These are phyloP conservation scores for Erucastrum elatum DNA, from an alignment of 345 rosid genomes.

Conservation along the genomic window DNA sequence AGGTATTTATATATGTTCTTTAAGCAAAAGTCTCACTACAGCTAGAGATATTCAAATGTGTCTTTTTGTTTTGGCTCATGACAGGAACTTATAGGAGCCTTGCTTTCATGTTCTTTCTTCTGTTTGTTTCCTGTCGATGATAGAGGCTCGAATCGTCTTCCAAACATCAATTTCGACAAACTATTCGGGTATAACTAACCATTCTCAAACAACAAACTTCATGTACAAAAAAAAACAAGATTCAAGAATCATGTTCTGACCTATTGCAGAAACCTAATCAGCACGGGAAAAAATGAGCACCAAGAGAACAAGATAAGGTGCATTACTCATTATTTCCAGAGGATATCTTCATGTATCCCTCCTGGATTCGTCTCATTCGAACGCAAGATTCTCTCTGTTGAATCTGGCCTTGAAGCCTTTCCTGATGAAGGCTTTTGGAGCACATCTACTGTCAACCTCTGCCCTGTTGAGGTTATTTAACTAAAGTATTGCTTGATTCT, in stretches of 20 bases:
- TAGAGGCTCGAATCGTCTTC: slow-evolving; percentile 60
- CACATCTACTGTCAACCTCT: slow-evolving; percentile 54
- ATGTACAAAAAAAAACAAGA: not conserved
- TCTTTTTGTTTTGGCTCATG: not conserved
- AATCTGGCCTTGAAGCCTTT: slow-evolving; percentile 37
- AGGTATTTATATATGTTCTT: not conserved
- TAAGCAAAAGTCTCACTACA: not conserved
- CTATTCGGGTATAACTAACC: slow-evolving; percentile 55
- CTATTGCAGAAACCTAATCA: slow-evolving; percentile 56
- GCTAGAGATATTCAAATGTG: not conserved
- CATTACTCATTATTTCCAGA: slow-evolving; percentile 66
- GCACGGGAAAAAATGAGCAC: slow-evolving; percentile 40
- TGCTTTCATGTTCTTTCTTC: slow-evolving; percentile 81
- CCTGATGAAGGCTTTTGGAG: slow-evolving; percentile 63
- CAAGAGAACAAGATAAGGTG: slow-evolving; percentile 74
- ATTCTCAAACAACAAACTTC: slow-evolving; percentile 19
- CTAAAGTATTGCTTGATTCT: not conserved
- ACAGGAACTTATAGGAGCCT: slow-evolving; percentile 72
- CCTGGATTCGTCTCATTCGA: slow-evolving; percentile 74
- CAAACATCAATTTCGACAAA: slow-evolving; percentile 69
- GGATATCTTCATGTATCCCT: slow-evolving; percentile 62
- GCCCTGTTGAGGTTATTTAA: slow-evolving; percentile 61
- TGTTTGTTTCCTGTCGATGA: slow-evolving; percentile 62
- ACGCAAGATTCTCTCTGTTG: slow-evolving; percentile 62
- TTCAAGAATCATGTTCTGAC: slow-evolving; percentile 3